phyloP scores from a whole-genome alignment of 805 yeast species.

The Candida coleopterorum region DNA sequence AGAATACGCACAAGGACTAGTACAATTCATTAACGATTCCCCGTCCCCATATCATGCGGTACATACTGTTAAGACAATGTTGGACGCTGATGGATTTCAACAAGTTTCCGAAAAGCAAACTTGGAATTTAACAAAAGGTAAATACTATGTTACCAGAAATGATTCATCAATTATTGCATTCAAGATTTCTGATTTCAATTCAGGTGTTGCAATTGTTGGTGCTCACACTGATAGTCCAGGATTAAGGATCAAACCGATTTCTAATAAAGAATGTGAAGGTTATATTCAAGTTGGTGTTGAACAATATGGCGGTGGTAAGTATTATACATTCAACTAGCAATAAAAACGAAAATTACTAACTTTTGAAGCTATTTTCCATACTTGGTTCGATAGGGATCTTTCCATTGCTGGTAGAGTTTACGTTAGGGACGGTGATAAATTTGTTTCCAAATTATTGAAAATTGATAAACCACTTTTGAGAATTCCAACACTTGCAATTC shows the following conservation, averaged over 20 bases:
- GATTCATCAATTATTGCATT: conserved; percentile 87
- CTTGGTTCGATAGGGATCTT: conserved; percentile 96
- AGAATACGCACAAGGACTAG: conserved; percentile 55
- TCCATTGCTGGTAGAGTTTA: conserved; percentile 89
- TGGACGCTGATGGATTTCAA: conserved; percentile 59
- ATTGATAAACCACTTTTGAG: conserved; percentile 79
- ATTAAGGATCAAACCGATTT: conserved; percentile 81
- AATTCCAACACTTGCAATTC: conserved; percentile 94
- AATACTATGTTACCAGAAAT: conserved; percentile 85
- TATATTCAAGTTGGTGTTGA: conserved; percentile 90
- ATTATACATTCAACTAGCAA: too few species aligned
- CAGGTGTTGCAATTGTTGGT: conserved; percentile 84
- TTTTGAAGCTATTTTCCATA: conserved; percentile 92
- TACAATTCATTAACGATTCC: conserved; percentile 73
- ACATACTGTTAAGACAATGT: conserved; percentile 50
- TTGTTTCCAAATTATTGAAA: conserved; percentile 66
- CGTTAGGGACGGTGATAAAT: conserved; percentile 48
- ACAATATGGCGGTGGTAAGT: conserved; percentile 93
- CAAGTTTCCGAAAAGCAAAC: conserved; percentile 67
- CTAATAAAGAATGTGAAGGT: conserved; percentile 66
- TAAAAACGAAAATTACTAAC: too few species aligned
- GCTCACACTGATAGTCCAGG: conserved; percentile 97
- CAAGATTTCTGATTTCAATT: conserved; percentile 64
- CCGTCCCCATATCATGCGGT: conserved; percentile 97
- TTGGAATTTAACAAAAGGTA: conserved; percentile 60